Evolutionary conservation across 2,329 filamentous ascomycete species (phyloP).

Genomic region (Diplodia mutila): DNA sequence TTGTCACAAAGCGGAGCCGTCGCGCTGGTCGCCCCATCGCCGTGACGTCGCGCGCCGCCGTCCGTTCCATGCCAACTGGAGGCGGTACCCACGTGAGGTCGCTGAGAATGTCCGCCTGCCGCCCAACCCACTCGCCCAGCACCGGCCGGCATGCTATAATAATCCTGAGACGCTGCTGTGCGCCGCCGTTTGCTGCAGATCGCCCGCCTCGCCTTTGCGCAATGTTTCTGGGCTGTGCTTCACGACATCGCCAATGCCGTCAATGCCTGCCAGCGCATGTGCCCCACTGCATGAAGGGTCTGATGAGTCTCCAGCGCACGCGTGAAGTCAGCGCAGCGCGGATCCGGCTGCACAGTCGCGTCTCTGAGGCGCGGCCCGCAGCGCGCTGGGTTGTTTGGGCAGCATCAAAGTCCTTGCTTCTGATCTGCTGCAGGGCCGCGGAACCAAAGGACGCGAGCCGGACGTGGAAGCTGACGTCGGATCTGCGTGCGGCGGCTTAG

Average conservation of each 20-base stretch:
- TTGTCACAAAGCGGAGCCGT: constrained; percentile 13
- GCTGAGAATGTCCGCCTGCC: constrained; percentile 6
- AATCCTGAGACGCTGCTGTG: constrained; percentile 23
- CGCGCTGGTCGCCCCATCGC: constrained; percentile 13
- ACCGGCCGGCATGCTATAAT: constrained; percentile 12
- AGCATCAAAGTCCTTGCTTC: constrained; percentile 24
- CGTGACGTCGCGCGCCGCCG: constrained; percentile 18
- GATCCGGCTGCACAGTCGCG: constrained; percentile 3
- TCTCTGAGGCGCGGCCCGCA: constrained; percentile 21
- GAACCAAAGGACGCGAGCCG: background rate
- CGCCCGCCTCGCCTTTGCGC: constrained; percentile 21
- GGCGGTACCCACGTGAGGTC: constrained; percentile 8
- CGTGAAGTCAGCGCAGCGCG: constrained; percentile 1
- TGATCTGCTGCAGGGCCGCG: constrained; percentile 26
- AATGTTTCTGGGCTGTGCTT: constrained; percentile 20
- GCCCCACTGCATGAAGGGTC: constrained; percentile 22
- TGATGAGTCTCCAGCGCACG: constrained; percentile 1
- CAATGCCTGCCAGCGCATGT: constrained; percentile 19
- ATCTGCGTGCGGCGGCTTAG: background rate
- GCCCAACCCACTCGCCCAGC: constrained; percentile 6
- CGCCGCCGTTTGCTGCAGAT: constrained; percentile 19
- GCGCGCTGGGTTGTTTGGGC: constrained; percentile 15
- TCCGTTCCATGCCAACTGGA: background rate
- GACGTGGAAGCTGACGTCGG: constrained; percentile 10
- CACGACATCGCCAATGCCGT: background rate